A percentile compares a stretch with the other conserved stretches of the same genome.
Conservation (phyloP, 352 stramenopile genomes). For the Phytophthora cajani region DNA sequence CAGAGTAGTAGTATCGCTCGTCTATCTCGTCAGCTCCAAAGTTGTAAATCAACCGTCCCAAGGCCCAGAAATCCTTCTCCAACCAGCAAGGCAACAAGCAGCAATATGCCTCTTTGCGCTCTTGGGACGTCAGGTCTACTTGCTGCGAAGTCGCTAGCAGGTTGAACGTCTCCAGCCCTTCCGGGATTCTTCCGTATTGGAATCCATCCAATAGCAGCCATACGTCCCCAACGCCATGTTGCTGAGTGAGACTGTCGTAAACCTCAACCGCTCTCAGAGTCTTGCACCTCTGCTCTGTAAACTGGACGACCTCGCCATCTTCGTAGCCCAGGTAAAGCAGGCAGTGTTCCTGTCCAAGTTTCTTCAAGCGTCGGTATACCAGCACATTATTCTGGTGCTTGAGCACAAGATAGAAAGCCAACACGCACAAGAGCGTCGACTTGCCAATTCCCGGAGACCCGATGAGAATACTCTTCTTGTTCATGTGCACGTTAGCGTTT, state of each 20-base stretch:
- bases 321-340: conserved; percentile 19
- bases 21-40: not conserved
- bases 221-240: not conserved
- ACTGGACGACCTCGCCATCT: conserved; percentile 16
- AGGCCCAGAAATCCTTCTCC: not conserved
- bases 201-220: not conserved
- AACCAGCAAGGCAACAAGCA: not conserved
- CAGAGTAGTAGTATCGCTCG: not conserved
- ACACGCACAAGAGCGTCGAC: conserved; percentile 39
- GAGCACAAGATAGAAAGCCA: conserved; percentile 40
- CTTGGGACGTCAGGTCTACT: not conserved
- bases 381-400: conserved; percentile 44
- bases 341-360: conserved; percentile 6
- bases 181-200: not conserved
- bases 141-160: not conserved
- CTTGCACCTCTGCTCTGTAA: conserved; percentile 9
- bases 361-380: conserved; percentile 33
- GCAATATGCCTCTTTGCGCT: not conserved
- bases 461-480: conserved; percentile 36
- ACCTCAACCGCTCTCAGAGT: not conserved
- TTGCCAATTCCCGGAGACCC: conserved; percentile 35
- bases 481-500: conserved; percentile 8
- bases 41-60: not conserved
- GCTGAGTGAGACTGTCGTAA: not conserved
- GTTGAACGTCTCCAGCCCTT: not conserved